These are phyloP conservation scores for Halocafeteria seosinensis DNA, from an alignment of 108 stramenopile genomes.

Conservation along the genomic window DNA sequence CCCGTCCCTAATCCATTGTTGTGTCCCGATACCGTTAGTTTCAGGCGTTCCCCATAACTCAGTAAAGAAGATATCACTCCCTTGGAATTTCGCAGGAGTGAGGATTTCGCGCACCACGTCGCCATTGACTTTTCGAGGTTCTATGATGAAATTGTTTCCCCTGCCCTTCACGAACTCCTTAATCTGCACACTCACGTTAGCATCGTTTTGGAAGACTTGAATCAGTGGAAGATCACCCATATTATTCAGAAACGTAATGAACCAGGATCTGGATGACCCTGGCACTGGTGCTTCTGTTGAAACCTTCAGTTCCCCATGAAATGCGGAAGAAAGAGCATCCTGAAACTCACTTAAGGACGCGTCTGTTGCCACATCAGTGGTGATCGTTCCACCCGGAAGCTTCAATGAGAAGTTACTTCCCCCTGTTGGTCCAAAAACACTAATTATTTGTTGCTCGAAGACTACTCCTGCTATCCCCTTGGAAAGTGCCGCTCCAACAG, in stretches of 20 bases:
- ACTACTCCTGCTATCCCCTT: not conserved
- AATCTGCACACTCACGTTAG: conserved; percentile 28
- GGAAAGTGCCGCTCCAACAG: conserved; percentile 41
- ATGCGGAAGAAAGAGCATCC: conserved; percentile 12
- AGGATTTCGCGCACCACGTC: conserved; percentile 41
- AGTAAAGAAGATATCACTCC: conserved; percentile 53
- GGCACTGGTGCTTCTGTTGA: conserved; percentile 40
- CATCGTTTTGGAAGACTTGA: conserved; percentile 24
- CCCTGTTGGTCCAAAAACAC: conserved; percentile 10
- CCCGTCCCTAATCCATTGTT: conserved; percentile 22
- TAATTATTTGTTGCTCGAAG: not conserved
- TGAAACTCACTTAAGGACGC: conserved; percentile 15
- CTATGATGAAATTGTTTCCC: conserved; percentile 56
- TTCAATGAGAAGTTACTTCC: conserved; percentile 10
- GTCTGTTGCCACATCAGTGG: not conserved
- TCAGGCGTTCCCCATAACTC: conserved; percentile 38
- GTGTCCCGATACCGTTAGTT: not conserved
- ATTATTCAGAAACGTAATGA: conserved; percentile 44
- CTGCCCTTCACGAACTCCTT: conserved; percentile 46
- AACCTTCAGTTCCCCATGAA: not conserved
- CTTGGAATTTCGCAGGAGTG: conserved; percentile 36
- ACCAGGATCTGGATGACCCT: too few relatives aligned
- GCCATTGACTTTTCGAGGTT: conserved; percentile 56
- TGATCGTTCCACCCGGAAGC: conserved; percentile 21
- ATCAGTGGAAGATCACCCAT: conserved; percentile 47